Base-by-base conservation (phyloP, 768 basidiomycete genomes). In the Suillus discolor region DNA sequence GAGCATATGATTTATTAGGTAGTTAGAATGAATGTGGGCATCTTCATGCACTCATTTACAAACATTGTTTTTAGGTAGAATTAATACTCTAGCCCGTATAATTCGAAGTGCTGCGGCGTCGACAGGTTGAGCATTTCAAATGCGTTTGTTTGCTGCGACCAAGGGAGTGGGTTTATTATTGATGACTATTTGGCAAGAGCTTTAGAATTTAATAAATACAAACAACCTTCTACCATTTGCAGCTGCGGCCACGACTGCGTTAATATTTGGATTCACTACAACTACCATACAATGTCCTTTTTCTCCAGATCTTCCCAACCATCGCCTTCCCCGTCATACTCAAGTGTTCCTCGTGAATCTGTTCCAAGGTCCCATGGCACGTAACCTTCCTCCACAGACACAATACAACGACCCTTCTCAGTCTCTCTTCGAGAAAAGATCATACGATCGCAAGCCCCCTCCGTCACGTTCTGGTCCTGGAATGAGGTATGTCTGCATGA, bases 341-440 rank as follows among this genome's bases (percentile, higher is more conserved):
- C 77, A 57, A 82, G 84, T 63, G 42, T 84, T 9, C 82, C 84
- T 6, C 76, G 71, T 11, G 79, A 80, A 57, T 72, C 73, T n/a
- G 61, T 78, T 1, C 75, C 81, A 20, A 75, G 82, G 64, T n/a
- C 73, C 80, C 51, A 69, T 57, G 73, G 76, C 44, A 63, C 78
- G 70, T n/a, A 77, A 79, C 62, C 75, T 71, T 25, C 77, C 79
- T 12, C 82, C 81, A 28, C 78, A 79, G 44, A 78, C 81, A 23
- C 73, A 77, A n/a, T 89, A 89, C 71, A 87, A 87, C 67, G 87
- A 88, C 70, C 83, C 86, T 2, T 79, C 84, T 6, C 71, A 68
- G 44, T 69, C 79, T 16, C 62, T 82, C n/a, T 87, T 86, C 64
- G 86, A 87, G 71, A 87, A 86, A 69, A 77, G 81, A 55, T 67